phyloP scores from a whole-genome alignment of 441 rosid species.

The Euphorbia schlechtendalii region DNA sequence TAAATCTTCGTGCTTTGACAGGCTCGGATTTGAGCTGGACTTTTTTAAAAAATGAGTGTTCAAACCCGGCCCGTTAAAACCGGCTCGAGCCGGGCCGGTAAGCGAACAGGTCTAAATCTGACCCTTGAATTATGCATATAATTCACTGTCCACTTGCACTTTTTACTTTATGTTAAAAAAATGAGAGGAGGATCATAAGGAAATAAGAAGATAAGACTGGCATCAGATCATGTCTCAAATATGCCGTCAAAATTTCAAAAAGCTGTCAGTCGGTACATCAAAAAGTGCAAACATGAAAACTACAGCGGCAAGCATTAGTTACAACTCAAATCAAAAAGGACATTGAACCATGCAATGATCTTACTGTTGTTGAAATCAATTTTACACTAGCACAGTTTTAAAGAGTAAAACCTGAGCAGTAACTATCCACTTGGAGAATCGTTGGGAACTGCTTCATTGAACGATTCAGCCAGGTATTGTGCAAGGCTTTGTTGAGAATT shows the following conservation, averaged over 20 bases:
- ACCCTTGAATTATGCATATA: too few relatives aligned
- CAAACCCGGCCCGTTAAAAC: too few relatives aligned
- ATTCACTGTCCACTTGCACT: too few relatives aligned
- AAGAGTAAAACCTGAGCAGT: background rate
- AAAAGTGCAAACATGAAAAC: background rate
- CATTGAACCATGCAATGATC: background rate
- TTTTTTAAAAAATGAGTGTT: too few relatives aligned
- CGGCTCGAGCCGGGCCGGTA: too few relatives aligned
- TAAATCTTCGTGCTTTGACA: too few relatives aligned
- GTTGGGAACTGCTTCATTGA: conserved; percentile 45
- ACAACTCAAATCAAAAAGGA: background rate
- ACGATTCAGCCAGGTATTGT: conserved; percentile 68
- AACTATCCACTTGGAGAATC: conserved; percentile 30
- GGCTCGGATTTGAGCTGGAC: too few relatives aligned
- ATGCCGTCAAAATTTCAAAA: background rate
- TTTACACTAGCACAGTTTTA: background rate
- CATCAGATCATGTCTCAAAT: background rate
- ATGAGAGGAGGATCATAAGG: background rate
- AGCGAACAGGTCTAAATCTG: too few relatives aligned
- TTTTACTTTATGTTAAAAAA: too few relatives aligned
- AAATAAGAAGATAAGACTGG: background rate
- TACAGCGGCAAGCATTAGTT: background rate
- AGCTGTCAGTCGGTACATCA: background rate
- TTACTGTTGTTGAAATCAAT: background rate
- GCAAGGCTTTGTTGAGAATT: conserved; percentile 59